These are phyloP conservation scores for Coniochaeta ligniaria DNA, from an alignment of 2,329 filamentous ascomycete species.

Conservation along the genomic window DNA sequence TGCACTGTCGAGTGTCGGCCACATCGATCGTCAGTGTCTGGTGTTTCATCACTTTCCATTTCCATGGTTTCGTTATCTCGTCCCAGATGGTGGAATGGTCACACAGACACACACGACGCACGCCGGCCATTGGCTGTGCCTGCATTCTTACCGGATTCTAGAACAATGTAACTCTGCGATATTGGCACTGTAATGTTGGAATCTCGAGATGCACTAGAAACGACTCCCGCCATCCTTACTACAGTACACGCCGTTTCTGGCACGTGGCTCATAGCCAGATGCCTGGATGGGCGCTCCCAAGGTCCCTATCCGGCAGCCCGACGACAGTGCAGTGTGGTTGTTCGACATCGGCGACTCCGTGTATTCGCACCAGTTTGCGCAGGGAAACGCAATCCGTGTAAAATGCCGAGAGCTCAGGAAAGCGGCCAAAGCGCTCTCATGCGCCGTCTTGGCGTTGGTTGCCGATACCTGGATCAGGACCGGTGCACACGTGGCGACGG, in stretches of 20 bases:
- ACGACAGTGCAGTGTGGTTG: not conserved
- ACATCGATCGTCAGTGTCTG: too few relatives aligned
- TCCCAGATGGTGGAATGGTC: not conserved
- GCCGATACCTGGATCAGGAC: not conserved
- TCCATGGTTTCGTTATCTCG: not conserved
- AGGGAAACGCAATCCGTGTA: too few relatives aligned
- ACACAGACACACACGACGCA: not conserved
- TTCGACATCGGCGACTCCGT: not conserved
- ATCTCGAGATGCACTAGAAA: too few relatives aligned
- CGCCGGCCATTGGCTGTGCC: not conserved
- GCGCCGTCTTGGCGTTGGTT: not conserved
- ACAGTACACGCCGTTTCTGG: not conserved
- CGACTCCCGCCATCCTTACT: too few relatives aligned
- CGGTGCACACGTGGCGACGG: not conserved
- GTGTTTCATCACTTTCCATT: too few relatives aligned
- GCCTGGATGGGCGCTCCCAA: not conserved
- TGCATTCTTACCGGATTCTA: not conserved
- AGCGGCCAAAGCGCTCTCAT: not conserved
- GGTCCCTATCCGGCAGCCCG: not conserved
- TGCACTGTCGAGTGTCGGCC: too few relatives aligned
- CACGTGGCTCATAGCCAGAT: not conserved
- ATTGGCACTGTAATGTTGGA: not conserved
- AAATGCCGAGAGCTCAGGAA: not conserved
- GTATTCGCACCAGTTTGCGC: not conserved
- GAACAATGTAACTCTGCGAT: not conserved